phyloP scores from a whole-genome alignment of 148 eudicot genomes.

The Nepenthes gracilis region DNA sequence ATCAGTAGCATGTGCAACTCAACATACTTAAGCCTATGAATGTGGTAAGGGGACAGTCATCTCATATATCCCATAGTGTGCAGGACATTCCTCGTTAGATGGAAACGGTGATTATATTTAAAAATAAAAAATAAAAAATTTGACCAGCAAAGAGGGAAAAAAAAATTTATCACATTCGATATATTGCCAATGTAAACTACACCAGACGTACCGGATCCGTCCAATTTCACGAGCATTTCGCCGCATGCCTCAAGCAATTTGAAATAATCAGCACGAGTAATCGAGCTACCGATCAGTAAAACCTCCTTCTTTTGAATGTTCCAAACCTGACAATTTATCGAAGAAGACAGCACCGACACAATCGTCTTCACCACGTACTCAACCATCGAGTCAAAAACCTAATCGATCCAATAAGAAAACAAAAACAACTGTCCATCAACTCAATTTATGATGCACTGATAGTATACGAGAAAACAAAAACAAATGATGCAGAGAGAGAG shows the following conservation, averaged over 20 bases:
- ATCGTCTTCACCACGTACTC: slow-evolving; percentile 31
- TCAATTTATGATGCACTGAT: not conserved
- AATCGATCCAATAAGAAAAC: slow-evolving; percentile 1
- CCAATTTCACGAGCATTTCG: slow-evolving; percentile 15
- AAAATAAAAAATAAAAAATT: not conserved
- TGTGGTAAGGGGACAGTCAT: no score
- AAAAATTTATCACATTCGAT: not conserved
- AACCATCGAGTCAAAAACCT: slow-evolving; percentile 37
- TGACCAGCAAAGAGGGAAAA: not conserved
- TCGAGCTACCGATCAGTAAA: slow-evolving; percentile 29
- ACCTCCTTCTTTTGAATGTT: slow-evolving; percentile 16
- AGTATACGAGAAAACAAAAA: not conserved
- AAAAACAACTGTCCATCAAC: not conserved
- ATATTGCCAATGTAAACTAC: not conserved
- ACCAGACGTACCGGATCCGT: slow-evolving; percentile 11
- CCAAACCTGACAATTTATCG: slow-evolving; percentile 23
- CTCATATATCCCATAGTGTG: no score
- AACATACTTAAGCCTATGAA: no score
- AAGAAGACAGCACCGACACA: slow-evolving; percentile 32
- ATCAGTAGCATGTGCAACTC: no score
- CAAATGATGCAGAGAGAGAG: not conserved
- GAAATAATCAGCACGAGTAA: slow-evolving; percentile 10
- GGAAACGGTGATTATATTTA: no score
- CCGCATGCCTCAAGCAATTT: slow-evolving; percentile 8
- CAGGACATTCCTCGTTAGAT: no score